Evolutionary conservation across 2,329 filamentous ascomycete species (phyloP).

Genomic region (Penicillium italicum): DNA sequence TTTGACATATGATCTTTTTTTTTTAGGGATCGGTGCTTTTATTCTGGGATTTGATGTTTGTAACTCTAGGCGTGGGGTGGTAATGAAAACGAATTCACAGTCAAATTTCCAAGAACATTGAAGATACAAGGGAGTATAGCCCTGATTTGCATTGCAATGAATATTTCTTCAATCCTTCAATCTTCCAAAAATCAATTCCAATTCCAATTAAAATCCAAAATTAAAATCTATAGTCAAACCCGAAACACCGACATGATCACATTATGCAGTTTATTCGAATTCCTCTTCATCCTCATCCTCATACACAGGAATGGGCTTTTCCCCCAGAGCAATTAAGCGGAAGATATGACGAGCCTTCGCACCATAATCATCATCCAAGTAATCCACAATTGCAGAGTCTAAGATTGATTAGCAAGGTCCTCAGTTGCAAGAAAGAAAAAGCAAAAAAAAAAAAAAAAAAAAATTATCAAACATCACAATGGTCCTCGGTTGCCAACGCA

Average conservation of each 20-base stretch:
- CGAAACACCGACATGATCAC: slow-evolving; percentile 16
- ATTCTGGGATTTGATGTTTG: neutral
- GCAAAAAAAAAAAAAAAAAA: slow-evolving; percentile 7
- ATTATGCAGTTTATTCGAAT: slow-evolving; percentile 7
- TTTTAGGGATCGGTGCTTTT: neutral
- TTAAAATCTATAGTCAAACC: slow-evolving; percentile 2
- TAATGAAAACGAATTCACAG: slow-evolving; percentile 15
- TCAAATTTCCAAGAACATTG: neutral
- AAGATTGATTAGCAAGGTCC: slow-evolving; percentile 11
- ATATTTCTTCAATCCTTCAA: neutral
- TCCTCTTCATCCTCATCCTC: slow-evolving; percentile 27
- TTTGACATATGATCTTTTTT: neutral
- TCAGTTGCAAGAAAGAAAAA: neutral
- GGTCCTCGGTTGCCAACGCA: slow-evolving; percentile 49
- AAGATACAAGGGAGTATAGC: neutral
- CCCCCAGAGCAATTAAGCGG: slow-evolving; percentile 49
- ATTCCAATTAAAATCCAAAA: neutral
- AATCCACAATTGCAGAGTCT: slow-evolving; percentile 53
- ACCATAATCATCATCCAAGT: slow-evolving; percentile 45
- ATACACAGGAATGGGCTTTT: slow-evolving; percentile 48
- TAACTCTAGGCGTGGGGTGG: slow-evolving; percentile 14
- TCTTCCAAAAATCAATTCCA: neutral
- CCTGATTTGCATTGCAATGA: neutral
- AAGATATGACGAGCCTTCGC: slow-evolving; percentile 50
- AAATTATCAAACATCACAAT: slow-evolving; percentile 53